phyloP scores from a whole-genome alignment of 495 filamentous ascomycete genomes.

The Neurospora discreta region DNA sequence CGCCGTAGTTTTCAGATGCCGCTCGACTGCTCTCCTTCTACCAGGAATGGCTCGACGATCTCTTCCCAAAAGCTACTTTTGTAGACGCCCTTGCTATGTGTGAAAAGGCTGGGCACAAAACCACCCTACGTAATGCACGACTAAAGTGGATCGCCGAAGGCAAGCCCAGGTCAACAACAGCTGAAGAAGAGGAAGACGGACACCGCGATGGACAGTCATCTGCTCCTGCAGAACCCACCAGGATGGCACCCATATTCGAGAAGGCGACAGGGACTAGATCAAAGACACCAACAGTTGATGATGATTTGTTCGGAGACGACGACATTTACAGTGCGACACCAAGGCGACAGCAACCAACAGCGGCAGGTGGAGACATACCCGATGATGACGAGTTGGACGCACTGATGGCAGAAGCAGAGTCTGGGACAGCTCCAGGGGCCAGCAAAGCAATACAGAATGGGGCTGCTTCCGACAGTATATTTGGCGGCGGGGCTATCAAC shows the following conservation, averaged over 20 bases:
- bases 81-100: conserved; percentile 82
- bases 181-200: conserved; percentile 39
- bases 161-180: conserved; percentile 37
- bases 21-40: conserved; percentile 78
- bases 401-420: conserved; percentile 37
- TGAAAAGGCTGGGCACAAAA: conserved; percentile 85
- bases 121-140: conserved; percentile 56
- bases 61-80: conserved; percentile 92
- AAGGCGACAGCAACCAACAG: not conserved
- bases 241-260: conserved; percentile 40
- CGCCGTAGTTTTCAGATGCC: conserved; percentile 67
- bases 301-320: conserved; percentile 26
- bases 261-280: conserved; percentile 10
- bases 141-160: conserved; percentile 73
- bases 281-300: conserved; percentile 20
- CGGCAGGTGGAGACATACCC: conserved; percentile 18
- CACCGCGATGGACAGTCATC: conserved; percentile 15
- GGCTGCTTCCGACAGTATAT: conserved; percentile 17
- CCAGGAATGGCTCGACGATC: conserved; percentile 92
- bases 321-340: conserved; percentile 36
- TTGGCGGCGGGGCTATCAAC: conserved; percentile 13
- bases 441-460: not conserved
- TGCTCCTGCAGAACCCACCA: conserved; percentile 19
- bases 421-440: conserved; percentile 7
- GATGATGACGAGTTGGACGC: conserved; percentile 42